Percentiles rank a stretch among this genome's conserved stretches.
Conservation (phyloP, 257 asterid species). For the Penstemon davidsonii region DNA sequence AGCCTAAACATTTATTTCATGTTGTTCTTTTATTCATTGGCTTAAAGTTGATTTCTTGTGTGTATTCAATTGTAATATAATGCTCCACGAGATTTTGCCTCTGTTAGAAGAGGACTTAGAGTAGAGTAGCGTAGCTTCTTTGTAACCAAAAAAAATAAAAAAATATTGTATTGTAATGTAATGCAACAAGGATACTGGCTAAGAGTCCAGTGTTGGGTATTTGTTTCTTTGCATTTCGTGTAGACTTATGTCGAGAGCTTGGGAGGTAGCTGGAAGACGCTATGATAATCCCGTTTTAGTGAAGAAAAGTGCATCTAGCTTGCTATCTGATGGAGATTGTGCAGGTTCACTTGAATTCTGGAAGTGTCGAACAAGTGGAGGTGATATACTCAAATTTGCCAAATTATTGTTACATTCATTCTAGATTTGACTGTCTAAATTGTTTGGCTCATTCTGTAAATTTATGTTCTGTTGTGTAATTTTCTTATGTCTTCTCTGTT, state of each 20-base stretch:
- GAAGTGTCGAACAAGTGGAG: conserved; percentile 79
- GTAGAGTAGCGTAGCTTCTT: too few species aligned
- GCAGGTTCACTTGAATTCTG: conserved; percentile 56
- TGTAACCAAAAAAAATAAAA: too few species aligned
- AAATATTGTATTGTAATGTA: not conserved
- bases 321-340: conserved; percentile 46
- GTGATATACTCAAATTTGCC: conserved; percentile 34
- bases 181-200: not conserved
- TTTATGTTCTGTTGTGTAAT: not conserved
- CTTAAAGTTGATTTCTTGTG: too few species aligned
- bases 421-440: not conserved
- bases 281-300: conserved; percentile 64
- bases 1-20: too few species aligned
- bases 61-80: too few species aligned
- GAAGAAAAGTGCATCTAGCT: conserved; percentile 55
- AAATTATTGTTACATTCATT: not conserved
- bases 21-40: too few species aligned
- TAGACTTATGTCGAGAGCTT: conserved; percentile 76
- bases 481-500: not conserved
- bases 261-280: conserved; percentile 81
- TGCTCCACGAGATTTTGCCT: too few species aligned
- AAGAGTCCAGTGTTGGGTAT: not conserved
- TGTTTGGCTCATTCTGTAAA: not conserved
- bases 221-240: conserved; percentile 17
- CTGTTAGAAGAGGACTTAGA: too few species aligned